Evolutionary conservation across 768 basidiomycete species (phyloP).

Genomic region (Floccularia luteovirens): DNA sequence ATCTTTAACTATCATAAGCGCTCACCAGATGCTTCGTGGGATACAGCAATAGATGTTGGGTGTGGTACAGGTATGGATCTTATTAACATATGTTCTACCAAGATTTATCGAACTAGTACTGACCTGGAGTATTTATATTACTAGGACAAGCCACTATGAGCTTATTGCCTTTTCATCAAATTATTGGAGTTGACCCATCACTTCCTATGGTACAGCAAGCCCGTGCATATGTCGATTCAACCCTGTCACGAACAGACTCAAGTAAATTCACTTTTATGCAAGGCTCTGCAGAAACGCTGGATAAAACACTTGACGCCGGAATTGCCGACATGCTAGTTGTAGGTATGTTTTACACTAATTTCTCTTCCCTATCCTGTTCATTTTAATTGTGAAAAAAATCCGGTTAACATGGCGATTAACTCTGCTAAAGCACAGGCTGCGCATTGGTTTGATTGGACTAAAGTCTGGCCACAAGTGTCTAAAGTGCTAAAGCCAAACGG

Average conservation of each 20-base stretch:
- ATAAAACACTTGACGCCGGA: conserved; percentile 31
- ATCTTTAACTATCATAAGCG: conserved; percentile 51
- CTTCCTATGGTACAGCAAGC: conserved; percentile 61
- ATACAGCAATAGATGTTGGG: conserved; percentile 65
- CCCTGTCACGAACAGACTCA: conserved; percentile 4
- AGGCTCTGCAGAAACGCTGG: conserved; percentile 47
- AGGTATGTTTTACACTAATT: conserved; percentile 35
- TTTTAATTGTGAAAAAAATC: too few relatives aligned
- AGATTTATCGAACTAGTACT: background rate
- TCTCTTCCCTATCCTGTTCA: too few relatives aligned
- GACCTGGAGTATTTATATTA: background rate
- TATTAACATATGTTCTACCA: background rate
- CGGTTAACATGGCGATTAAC: too few relatives aligned
- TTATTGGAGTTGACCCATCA: conserved; percentile 74
- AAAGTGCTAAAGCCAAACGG: conserved; percentile 56
- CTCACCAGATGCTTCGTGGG: conserved; percentile 28
- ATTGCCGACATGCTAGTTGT: conserved; percentile 64
- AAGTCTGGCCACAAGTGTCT: conserved; percentile 61
- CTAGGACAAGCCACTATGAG: conserved; percentile 65
- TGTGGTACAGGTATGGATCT: conserved; percentile 70
- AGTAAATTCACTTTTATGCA: conserved; percentile 20
- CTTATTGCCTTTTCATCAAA: conserved; percentile 44
- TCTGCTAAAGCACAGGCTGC: conserved; percentile 55
- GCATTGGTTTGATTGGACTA: conserved; percentile 77
- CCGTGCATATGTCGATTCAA: conserved; percentile 12